Evolutionary conservation across 2,329 filamentous ascomycete species (phyloP).

Genomic region (Leptographium wingfieldii): DNA sequence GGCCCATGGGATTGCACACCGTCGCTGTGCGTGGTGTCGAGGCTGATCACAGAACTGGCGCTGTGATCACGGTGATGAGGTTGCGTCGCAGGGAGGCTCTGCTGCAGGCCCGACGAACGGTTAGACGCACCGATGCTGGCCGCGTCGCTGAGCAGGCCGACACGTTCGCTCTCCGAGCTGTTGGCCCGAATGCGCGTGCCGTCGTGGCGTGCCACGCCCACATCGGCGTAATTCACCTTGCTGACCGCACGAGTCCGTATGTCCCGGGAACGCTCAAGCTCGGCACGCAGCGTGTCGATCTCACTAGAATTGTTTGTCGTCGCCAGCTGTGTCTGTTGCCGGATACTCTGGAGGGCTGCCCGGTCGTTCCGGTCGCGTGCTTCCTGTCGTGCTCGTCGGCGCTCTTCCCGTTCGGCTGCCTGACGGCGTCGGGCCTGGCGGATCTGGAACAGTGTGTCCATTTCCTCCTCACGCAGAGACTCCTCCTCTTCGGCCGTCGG

Average conservation of each 20-base stretch:
- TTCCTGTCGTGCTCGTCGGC: constrained; percentile 56
- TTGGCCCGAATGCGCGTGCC: constrained; percentile 63
- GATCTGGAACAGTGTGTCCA: constrained; percentile 88
- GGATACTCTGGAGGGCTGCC: constrained; percentile 54
- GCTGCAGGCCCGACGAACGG: constrained; percentile 16
- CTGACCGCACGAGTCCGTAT: constrained; percentile 56
- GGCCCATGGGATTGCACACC: constrained; percentile 7
- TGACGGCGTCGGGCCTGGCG: constrained; percentile 64
- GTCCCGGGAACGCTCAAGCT: constrained; percentile 43
- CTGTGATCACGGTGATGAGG: constrained; percentile 32
- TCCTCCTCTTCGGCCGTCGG: constrained; percentile 74
- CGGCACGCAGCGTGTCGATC: constrained; percentile 45
- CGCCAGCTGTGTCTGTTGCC: constrained; percentile 39
- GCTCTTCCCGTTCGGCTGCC: constrained; percentile 62
- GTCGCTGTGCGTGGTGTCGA: constrained; percentile 24
- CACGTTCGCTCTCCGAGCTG: constrained; percentile 59
- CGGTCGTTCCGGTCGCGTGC: constrained; percentile 60
- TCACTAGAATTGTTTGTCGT: constrained; percentile 35
- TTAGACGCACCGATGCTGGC: constrained; percentile 42
- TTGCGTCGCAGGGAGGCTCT: constrained; percentile 7
- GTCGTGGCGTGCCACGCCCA: constrained; percentile 66
- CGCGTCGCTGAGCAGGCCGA: constrained; percentile 59
- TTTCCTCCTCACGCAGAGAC: constrained; percentile 68
- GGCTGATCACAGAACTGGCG: constrained; percentile 42
- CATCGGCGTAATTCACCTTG: constrained; percentile 62